Conservation (phyloP, 2,329 filamentous ascomycete species). For the Eutypella sp. region DNA sequence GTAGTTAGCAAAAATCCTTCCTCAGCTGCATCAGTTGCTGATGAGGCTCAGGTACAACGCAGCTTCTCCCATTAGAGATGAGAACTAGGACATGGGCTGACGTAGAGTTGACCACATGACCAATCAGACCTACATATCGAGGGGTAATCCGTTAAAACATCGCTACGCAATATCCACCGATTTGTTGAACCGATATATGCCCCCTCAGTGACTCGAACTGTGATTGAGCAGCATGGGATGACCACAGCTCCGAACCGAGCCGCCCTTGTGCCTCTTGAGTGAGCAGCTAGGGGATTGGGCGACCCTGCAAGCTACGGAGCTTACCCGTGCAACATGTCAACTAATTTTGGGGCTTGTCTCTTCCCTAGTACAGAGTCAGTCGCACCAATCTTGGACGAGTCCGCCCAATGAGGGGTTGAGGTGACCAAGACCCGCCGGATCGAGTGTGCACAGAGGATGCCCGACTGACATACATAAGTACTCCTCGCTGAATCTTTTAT, state of each 20-base stretch:
- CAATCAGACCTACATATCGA: neutral
- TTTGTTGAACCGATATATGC: too few relatives aligned
- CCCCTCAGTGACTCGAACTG: too few relatives aligned
- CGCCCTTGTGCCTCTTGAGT: neutral
- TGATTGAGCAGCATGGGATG: neutral
- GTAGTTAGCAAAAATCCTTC: too few relatives aligned
- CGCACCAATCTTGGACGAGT: neutral
- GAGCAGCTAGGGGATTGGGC: neutral
- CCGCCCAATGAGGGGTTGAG: neutral
- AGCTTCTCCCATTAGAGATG: too few relatives aligned
- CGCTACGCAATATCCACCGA: too few relatives aligned
- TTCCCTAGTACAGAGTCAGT: neutral
- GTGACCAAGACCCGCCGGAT: neutral
- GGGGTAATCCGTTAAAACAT: too few relatives aligned
- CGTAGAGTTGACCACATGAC: too few relatives aligned
- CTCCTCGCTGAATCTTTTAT: neutral
- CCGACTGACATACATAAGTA: neutral
- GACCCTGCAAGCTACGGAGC: neutral
- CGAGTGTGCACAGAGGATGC: neutral
- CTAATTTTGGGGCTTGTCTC: neutral
- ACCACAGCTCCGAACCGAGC: neutral
- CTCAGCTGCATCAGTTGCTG: too few relatives aligned
- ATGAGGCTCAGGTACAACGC: too few relatives aligned
- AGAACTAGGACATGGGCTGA: too few relatives aligned
- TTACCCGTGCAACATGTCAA: neutral